These are phyloP conservation scores for Platanthera zijinensis DNA, from an alignment of 106 monocot species.

Conservation along the genomic window DNA sequence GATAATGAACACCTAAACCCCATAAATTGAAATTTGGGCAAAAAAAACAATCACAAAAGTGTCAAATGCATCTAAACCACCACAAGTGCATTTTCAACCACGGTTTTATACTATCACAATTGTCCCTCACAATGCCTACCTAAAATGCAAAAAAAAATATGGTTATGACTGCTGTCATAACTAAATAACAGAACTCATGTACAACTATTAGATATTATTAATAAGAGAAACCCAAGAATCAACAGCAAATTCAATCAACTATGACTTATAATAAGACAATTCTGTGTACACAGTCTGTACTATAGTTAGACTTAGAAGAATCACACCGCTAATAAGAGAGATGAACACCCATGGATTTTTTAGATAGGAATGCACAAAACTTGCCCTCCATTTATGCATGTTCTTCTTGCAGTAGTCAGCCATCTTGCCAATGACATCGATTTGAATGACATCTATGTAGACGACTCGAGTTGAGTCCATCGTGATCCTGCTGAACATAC, in stretches of 20 bases:
- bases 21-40: too few relatives aligned
- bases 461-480: constrained; percentile 7
- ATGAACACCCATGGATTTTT: constrained; percentile 25
- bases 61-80: too few relatives aligned
- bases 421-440: constrained; percentile 30
- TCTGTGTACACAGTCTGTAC: background rate
- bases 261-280: background rate
- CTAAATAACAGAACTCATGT: too few relatives aligned
- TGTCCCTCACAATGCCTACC: too few relatives aligned
- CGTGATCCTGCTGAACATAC: background rate
- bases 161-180: too few relatives aligned
- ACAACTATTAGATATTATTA: too few relatives aligned
- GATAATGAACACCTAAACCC: too few relatives aligned
- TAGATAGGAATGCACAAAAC: constrained; percentile 39
- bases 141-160: too few relatives aligned
- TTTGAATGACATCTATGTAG: constrained; percentile 36
- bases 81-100: too few relatives aligned
- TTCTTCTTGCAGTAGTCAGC: constrained; percentile 36
- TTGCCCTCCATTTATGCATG: constrained; percentile 42
- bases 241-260: background rate
- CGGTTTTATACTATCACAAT: too few relatives aligned
- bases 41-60: too few relatives aligned
- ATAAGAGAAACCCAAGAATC: too few relatives aligned
- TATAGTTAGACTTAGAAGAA: background rate
- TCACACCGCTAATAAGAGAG: background rate